Evolutionary conservation across 108 stramenopile species (phyloP), one percentile per base, ranked within the genome.

Genomic region (Nitzschia sp.): DNA sequence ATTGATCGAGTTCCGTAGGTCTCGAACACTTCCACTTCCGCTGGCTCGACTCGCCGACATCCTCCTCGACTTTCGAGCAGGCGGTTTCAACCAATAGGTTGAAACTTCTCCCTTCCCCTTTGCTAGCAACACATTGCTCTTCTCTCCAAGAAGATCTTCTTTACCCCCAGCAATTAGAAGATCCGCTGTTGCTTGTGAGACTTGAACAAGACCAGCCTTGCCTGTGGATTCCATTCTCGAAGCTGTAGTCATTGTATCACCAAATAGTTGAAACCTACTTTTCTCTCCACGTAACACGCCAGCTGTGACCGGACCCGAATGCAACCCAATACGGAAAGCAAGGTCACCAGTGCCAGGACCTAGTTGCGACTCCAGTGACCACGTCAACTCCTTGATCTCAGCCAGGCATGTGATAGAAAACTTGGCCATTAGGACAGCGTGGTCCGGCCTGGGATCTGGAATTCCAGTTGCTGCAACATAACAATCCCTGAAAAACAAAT

Each of bases 161-260:
- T 60, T 67, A 21, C 72, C 72, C 11, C 29, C 34, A 1, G 26
- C 48, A 14, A 59, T 73, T 22, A 73, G 66, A 12, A 73, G 21
- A 24, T 66, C 58, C n/a, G 72, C 72, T 11, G 72, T 73, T 29
- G 44, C 66, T 17, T 59, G 50, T 14, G 66, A 41, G 0, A 73
- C 34, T 10, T 73, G 72, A 52, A 73, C 39, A n/a, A 6, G n/a
- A 24, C 58, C 58, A 8, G 57, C 42, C 34, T 41, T 11, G 17
- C 61, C 59, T 11, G 41, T 43, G 11, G 37, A 39, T 38, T 73
- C 72, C 56, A 73, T 67, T n/a, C 57, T 22, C 19, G 71, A 53
- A 0, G 71, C 64, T 7, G 80, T 77, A 53, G 83, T 89, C 17
- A 89, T 83, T 3, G 86, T 82, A 61, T 80, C 79, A 8, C 79